These are phyloP conservation scores for Hyaloperonospora arabidopsidis DNA, from an alignment of 352 stramenopile species.

Conservation along the genomic window DNA sequence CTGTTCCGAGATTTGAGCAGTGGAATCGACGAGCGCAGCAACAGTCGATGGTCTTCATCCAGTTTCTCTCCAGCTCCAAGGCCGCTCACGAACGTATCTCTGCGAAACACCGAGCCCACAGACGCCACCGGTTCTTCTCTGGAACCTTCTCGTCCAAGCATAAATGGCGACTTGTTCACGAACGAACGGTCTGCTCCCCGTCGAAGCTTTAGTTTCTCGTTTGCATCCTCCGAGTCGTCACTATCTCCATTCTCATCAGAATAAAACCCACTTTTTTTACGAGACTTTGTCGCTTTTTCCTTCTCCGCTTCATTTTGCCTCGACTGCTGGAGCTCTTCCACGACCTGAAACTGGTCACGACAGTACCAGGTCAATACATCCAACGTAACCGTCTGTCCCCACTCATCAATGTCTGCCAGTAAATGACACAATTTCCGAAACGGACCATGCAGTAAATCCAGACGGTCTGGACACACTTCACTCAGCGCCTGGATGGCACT, in stretches of 20 bases:
- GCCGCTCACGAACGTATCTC: conserved; percentile 53
- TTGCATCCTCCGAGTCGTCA: conserved; percentile 16
- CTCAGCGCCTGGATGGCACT: conserved; percentile 91
- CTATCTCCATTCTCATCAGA: conserved; percentile 94
- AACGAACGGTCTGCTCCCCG: no score
- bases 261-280: conserved; percentile 90
- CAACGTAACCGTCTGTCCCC: conserved; percentile 94
- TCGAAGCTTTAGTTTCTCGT: no score
- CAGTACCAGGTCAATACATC: conserved; percentile 94
- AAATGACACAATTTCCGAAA: conserved; percentile 97
- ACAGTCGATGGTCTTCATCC: conserved; percentile 92
- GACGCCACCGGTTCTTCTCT: conserved; percentile 47
- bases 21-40: conserved; percentile 93
- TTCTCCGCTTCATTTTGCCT: conserved; percentile 37
- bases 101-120: conserved; percentile 70
- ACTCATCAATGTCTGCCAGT: conserved; percentile 98
- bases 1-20: conserved; percentile 96
- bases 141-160: conserved; percentile 24
- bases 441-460: conserved; percentile 91
- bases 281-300: no score
- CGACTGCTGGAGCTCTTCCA: no score
- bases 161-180: conserved; percentile 30
- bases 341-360: conserved; percentile 87
- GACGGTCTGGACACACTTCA: conserved; percentile 92
- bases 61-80: conserved; percentile 80